These are phyloP conservation scores for Escovopsis sp. DNA, from an alignment of 2,329 filamentous ascomycete species.

Conservation along the genomic window DNA sequence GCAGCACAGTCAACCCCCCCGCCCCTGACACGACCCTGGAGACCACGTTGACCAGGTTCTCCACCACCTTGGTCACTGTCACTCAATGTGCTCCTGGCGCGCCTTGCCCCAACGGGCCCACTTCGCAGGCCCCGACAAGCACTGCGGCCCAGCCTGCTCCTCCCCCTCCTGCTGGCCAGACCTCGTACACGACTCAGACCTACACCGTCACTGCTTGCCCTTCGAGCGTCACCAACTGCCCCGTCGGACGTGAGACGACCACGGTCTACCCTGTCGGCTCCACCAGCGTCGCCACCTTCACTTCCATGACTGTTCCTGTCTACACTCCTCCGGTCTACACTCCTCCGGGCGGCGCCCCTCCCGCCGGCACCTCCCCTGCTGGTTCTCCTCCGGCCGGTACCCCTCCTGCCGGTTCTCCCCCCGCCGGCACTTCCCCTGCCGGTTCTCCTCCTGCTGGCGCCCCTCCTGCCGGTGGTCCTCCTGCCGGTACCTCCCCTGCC, in stretches of 20 bases:
- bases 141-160: slow-evolving; percentile 5
- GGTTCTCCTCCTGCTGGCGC: background rate
- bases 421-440: background rate
- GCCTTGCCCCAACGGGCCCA: slow-evolving; percentile 39
- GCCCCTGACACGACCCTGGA: slow-evolving; percentile 23
- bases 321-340: slow-evolving; percentile 3
- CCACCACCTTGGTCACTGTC: slow-evolving; percentile 44
- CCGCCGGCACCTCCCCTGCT: background rate
- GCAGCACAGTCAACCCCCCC: slow-evolving; percentile 11
- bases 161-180: slow-evolving; percentile 4
- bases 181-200: slow-evolving; percentile 18
- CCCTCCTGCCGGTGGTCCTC: background rate
- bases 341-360: slow-evolving; percentile 14
- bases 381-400: background rate
- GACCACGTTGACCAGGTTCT: slow-evolving; percentile 40
- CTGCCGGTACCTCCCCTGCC: background rate
- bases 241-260: slow-evolving; percentile 17
- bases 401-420: slow-evolving; percentile 1
- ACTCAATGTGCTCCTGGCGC: slow-evolving; percentile 46
- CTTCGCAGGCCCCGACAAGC: slow-evolving; percentile 22
- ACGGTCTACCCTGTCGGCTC: slow-evolving; percentile 12
- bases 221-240: slow-evolving; percentile 17
- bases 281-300: slow-evolving; percentile 13
- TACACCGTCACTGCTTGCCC: slow-evolving; percentile 20
- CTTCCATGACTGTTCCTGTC: background rate